Conservation (phyloP, 495 filamentous ascomycete species). For the Apodospora peruviana region DNA sequence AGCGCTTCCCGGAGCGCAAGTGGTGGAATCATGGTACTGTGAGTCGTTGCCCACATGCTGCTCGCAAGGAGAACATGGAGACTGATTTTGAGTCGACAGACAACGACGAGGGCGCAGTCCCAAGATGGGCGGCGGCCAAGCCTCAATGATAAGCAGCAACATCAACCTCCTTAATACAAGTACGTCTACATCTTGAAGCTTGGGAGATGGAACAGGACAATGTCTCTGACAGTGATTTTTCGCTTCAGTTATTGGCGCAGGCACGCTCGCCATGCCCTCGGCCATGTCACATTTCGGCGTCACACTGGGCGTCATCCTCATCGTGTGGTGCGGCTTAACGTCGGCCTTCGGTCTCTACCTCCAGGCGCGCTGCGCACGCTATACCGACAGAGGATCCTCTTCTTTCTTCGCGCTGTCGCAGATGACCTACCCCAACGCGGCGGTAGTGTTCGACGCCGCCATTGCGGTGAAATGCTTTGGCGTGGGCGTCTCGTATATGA, state of each 20-base stretch:
- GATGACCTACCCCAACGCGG: slow-evolving; percentile 92
- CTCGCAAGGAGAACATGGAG: not conserved
- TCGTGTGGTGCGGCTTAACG: slow-evolving; percentile 83
- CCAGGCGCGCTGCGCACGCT: slow-evolving; percentile 84
- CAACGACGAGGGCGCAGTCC: slow-evolving; percentile 31
- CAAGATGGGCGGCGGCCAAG: slow-evolving; percentile 57
- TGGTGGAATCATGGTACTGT: slow-evolving; percentile 38
- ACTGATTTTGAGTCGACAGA: slow-evolving; percentile 9
- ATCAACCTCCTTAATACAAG: slow-evolving; percentile 96
- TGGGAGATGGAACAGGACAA: not conserved
- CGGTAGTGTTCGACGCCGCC: slow-evolving; percentile 90
- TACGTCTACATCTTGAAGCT: slow-evolving; percentile 31
- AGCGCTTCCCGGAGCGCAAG: slow-evolving; percentile 16
- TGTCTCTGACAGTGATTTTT: not conserved
- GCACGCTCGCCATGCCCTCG: slow-evolving; percentile 88
- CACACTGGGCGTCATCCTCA: slow-evolving; percentile 71
- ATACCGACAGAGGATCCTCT: slow-evolving; percentile 73
- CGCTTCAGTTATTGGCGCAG: slow-evolving; percentile 82
- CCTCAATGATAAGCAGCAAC: slow-evolving; percentile 84
- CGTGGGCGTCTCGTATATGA: slow-evolving; percentile 95
- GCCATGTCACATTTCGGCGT: slow-evolving; percentile 92
- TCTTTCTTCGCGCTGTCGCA: slow-evolving; percentile 93
- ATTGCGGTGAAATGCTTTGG: slow-evolving; percentile 98
- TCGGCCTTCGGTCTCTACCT: slow-evolving; percentile 93
- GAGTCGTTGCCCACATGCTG: slow-evolving; percentile 1